Base-by-base conservation (phyloP, 805 yeast species). In the Ogataea kodamae region DNA sequence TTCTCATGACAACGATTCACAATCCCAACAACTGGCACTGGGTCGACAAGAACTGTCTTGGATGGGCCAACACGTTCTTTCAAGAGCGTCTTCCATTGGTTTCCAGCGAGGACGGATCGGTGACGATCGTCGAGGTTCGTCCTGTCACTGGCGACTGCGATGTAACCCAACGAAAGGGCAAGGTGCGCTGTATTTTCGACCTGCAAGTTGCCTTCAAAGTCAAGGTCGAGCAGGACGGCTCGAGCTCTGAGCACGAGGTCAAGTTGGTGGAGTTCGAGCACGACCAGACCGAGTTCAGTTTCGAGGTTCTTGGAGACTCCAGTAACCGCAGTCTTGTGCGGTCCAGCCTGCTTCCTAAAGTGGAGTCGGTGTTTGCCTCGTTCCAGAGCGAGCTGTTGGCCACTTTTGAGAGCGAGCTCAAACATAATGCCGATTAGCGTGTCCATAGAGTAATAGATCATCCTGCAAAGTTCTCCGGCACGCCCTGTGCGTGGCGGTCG, bases 21-120 rank as follows among this genome's bases (percentile, higher is more conserved):
- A 90, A 90, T 70, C 97, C 97, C 20, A 90, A 92, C 62, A 90
- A 90, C 68, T 90, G 98, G 98, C 98, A 90, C 70, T 90, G 98
- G 98, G 95, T 90, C 43, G 97, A 90, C 64, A 90, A 89, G 63
- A 90, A 90, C 69, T 90, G 97, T 65, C 71, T 92, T 35, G 78
- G 75, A 41, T 90, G 98, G 98, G 74, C 96, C 15, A 78, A 76
- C 46, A 67, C 71, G 21, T 92, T 90, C 56, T 81, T 90, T 55
- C 61, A 65, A 17, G 72, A 76, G 25, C 72, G 76, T 26, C 63
- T 87, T 37, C 62, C 66, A 5, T 39, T 60, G 3, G 73, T 52
- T 6, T 33, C 43, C 2, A 51, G 61, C 5, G 67, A 53, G 13
- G 65, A 62, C 9, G 54, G 55, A 30, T 50, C 61, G n/a, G 35